Conservation (phyloP, 2,329 filamentous ascomycete species). For the Magnaporthiopsis incrustans region DNA sequence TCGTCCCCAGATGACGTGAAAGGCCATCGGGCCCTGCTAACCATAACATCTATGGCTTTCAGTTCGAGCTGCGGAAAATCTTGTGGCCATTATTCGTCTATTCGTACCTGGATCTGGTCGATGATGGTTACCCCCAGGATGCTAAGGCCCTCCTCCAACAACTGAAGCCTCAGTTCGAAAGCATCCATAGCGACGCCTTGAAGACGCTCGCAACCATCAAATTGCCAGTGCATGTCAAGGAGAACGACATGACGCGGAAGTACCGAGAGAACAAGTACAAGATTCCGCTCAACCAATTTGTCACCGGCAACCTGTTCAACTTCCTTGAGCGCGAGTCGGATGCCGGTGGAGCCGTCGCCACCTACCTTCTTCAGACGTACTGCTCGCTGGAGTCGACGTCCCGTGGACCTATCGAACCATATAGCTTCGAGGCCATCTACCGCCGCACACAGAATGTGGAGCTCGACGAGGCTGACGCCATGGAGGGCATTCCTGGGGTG, state of each 20-base stretch:
- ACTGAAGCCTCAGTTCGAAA: slow-evolving; percentile 62
- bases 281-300: slow-evolving; percentile 78
- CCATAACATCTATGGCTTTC: neutral
- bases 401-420: slow-evolving; percentile 56
- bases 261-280: slow-evolving; percentile 86
- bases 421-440: slow-evolving; percentile 53
- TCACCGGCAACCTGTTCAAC: slow-evolving; percentile 74
- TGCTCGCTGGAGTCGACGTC: slow-evolving; percentile 51
- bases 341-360: slow-evolving; percentile 70
- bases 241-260: slow-evolving; percentile 69
- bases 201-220: slow-evolving; percentile 65
- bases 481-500: slow-evolving; percentile 56
- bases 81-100: slow-evolving; percentile 95
- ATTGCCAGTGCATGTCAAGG: slow-evolving; percentile 67
- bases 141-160: slow-evolving; percentile 65
- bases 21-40: slow-evolving; percentile 12
- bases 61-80: slow-evolving; percentile 81
- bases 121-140: slow-evolving; percentile 62
- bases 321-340: slow-evolving; percentile 84
- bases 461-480: slow-evolving; percentile 53
- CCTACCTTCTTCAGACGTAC: slow-evolving; percentile 58
- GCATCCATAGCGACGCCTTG: slow-evolving; percentile 73
- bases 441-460: slow-evolving; percentile 51
- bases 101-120: slow-evolving; percentile 74
- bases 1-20: neutral